phyloP scores from a whole-genome alignment of 2,329 filamentous ascomycete species.

The Pseudocercospora fuligena region DNA sequence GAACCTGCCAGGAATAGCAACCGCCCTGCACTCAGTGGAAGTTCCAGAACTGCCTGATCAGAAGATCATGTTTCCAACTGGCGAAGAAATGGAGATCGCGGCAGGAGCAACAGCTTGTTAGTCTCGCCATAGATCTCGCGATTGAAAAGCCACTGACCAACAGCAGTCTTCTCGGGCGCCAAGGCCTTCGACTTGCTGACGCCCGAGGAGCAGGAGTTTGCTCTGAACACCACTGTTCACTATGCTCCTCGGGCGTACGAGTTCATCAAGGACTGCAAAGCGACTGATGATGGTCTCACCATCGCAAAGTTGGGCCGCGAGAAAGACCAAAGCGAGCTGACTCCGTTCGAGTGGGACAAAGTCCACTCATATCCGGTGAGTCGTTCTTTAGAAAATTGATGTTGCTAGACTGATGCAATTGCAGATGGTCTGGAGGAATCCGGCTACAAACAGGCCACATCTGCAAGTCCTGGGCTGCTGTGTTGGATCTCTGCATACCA shows the following conservation, averaged over 20 bases:
- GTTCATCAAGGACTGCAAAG: conserved; percentile 39
- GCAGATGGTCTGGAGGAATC: conserved; percentile 21
- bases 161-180: conserved; percentile 36
- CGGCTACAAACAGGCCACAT: conserved; percentile 24
- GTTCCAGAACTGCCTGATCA: conserved; percentile 34
- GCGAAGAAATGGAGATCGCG: conserved; percentile 25
- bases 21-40: conserved; percentile 32
- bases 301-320: conserved; percentile 29
- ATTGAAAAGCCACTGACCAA: not conserved
- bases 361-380: conserved; percentile 35
- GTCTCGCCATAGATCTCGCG: not conserved
- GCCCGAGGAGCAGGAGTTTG: conserved; percentile 34
- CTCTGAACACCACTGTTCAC: conserved; percentile 38
- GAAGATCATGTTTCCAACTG: conserved; percentile 32
- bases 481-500: conserved; percentile 30
- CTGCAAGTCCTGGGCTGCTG: conserved; percentile 38
- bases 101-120: conserved; percentile 37
- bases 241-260: conserved; percentile 39
- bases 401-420: not conserved
- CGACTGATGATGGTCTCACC: conserved; percentile 36
- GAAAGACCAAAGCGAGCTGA: conserved; percentile 29
- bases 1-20: conserved; percentile 38
- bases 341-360: conserved; percentile 30
- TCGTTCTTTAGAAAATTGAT: not conserved
- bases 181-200: conserved; percentile 35